Evolutionary conservation across 768 basidiomycete genomes (phyloP), one percentile per base, ranked within the genome.

Genomic region (Calocybe cyanea): DNA sequence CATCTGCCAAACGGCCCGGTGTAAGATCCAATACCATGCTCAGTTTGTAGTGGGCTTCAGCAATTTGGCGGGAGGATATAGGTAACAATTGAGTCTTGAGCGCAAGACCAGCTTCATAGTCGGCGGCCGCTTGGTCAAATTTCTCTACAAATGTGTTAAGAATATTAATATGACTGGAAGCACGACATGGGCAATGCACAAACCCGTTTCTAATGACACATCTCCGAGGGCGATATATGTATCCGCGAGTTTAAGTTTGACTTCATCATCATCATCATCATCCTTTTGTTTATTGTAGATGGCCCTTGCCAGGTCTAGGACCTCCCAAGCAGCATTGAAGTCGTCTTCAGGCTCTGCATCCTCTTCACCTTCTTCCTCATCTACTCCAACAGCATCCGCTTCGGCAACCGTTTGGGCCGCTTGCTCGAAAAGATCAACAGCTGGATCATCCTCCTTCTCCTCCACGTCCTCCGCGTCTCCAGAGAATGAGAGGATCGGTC

Each of bases 281-380:
- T 64, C 58, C 15, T 70, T 70, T 50, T 77, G 75, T 63, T 85
- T 87, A 52, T 83, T 80, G 57, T 90, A 93, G 48, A 95, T 85
- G 9, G 85, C 80, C 32, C 94, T 76, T 17, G 95, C 94, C 45
- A 95, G 81, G 55, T 99, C 96, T n/a, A 99, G 73, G 2, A 95
- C 85, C 60, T 96, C 90, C 93, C 95, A 99, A 10, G 96, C 92
- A 19, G 91, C 92, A 54, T 95, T 96, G 64, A 96, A 96, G 58
- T 98, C 96, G 55, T 99, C 96, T 57, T 96, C 95, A 0, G 90
- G 91, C 56, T 89, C 91, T 3, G 62, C 87, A 10, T 83, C 87
- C 3, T 80, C 86, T 2, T 69, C 87, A 7, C 75, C 80, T 6
- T 76, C 81, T 2, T 72, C 78, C 0, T 74, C 81, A 0, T 71